Base-by-base conservation (phyloP, 169 alveolate species). In the Eimeria tenella region DNA sequence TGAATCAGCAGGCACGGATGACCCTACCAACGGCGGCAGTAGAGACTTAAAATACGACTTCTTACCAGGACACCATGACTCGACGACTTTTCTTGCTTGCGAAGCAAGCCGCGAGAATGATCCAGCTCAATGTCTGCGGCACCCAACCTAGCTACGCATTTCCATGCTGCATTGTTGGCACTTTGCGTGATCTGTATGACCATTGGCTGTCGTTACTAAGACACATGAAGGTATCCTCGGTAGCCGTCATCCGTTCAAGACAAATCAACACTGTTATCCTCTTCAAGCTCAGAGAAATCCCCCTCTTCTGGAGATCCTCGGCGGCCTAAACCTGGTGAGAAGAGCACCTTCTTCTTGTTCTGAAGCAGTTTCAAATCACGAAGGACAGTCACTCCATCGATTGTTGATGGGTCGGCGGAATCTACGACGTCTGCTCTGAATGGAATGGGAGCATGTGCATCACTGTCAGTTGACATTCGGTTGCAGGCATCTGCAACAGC, bases 301-400 rank as follows among this genome's bases (percentile, higher is more conserved):
- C 17, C 70, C 88, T 19, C 53, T 23, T n/a, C 56, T 7, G 71
- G 88, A 50, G 49, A 13, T 6, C 88, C 77, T 21, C 65, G 19
- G 31, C 73, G 50, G 60, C 62, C 50, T 11, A 4, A 31, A 31
- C 83, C 83, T 15, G 83, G 60, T 49, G 83, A 49, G 71, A 79
- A 79, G 4, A 79, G 70, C 70, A 79, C 88, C 70, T 79, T 79
- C 71, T 55, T 79, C 21, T 79, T 79, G 49, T 62, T 56, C 53
- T 79, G 88, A 6, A 79, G n/a, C 21, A 52, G 88, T 50, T 53
- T 71, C 88, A 79, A 55, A 53, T 79, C 88, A 8, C 88, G 88
- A 79, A 79, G 71, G 25, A 79, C 21, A 10, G 73, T 55, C 53
- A 21, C 23, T 55, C 70, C 55, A 62, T 79, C 88, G 3, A 79